These are phyloP conservation scores for Dactylorhiza incarnata DNA, from an alignment of 106 monocot genomes.

Conservation along the genomic window DNA sequence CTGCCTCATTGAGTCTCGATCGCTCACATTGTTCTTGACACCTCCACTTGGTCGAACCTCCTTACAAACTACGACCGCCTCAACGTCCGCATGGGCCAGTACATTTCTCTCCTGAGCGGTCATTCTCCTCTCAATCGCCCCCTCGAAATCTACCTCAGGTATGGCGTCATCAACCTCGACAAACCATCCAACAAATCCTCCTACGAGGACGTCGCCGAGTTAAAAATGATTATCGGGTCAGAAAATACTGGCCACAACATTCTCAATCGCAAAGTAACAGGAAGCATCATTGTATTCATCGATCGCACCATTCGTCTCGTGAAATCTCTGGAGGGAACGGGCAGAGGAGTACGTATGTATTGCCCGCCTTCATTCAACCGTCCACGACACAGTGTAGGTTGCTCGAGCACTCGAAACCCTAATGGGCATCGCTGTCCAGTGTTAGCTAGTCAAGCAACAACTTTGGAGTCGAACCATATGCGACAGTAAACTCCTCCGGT, in stretches of 20 bases:
- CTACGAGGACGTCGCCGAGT: too few relatives aligned
- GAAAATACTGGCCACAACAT: too few relatives aligned
- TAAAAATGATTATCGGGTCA: too few relatives aligned
- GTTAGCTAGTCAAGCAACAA: constrained; percentile 80
- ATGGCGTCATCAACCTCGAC: constrained; percentile 84
- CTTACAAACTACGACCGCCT: constrained; percentile 83
- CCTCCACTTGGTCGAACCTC: constrained; percentile 69
- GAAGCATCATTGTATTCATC: too few relatives aligned
- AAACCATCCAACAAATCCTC: too few relatives aligned
- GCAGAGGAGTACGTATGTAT: too few relatives aligned
- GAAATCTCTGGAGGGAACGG: constrained; percentile 89
- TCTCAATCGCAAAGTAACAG: too few relatives aligned
- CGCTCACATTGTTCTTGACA: constrained; percentile 51
- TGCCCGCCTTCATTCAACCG: too few relatives aligned
- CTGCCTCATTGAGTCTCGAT: constrained; percentile 69
- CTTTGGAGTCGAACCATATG: constrained; percentile 78
- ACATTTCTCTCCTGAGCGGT: constrained; percentile 74
- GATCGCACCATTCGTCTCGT: too few relatives aligned
- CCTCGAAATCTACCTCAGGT: constrained; percentile 50
- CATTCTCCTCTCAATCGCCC: constrained; percentile 78
- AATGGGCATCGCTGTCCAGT: constrained; percentile 83
- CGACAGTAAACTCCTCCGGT: constrained; percentile 84
- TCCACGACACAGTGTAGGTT: constrained; percentile 44
- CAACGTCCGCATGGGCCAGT: constrained; percentile 87
- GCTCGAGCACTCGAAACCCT: constrained; percentile 69